phyloP scores from a whole-genome alignment of 208 protist species.

The Novymonas esmeraldas region DNA sequence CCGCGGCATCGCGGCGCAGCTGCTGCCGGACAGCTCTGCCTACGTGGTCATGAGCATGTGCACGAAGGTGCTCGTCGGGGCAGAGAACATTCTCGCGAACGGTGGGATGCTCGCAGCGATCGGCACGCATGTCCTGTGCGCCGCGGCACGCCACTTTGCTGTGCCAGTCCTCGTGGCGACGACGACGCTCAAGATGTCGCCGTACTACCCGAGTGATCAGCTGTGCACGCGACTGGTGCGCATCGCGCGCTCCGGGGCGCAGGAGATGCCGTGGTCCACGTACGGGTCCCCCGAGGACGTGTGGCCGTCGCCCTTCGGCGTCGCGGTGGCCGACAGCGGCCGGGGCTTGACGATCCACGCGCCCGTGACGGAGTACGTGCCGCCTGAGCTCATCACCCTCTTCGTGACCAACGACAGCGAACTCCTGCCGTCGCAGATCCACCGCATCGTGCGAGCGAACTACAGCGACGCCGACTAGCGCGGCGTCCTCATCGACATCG shows the following conservation, averaged over 20 bases:
- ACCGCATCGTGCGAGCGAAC: constrained; percentile 95
- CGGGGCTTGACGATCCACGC: constrained; percentile 84
- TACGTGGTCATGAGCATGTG: constrained; percentile 98
- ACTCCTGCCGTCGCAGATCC: constrained; percentile 96
- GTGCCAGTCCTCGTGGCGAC: constrained; percentile 96
- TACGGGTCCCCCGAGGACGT: constrained; percentile 73
- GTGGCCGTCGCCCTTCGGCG: constrained; percentile 52
- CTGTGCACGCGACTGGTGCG: constrained; percentile 90
- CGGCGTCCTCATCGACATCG: too few species aligned
- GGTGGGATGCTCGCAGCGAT: constrained; percentile 95
- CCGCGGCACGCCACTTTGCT: constrained; percentile 94
- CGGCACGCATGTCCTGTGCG: constrained; percentile 94
- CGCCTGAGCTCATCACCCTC: constrained; percentile 96
- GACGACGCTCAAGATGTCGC: constrained; percentile 96
- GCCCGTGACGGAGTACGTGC: constrained; percentile 97
- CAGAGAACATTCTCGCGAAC: constrained; percentile 96
- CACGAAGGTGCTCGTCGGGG: constrained; percentile 97
- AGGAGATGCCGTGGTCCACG: constrained; percentile 88
- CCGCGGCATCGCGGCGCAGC: constrained; percentile 83
- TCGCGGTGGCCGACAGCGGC: constrained; percentile 34
- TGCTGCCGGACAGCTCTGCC: constrained; percentile 95
- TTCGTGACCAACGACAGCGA: constrained; percentile 96
- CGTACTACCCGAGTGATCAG: constrained; percentile 94
- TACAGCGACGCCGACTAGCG: constrained; percentile 96
- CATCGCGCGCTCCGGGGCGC: constrained; percentile 66